Evolutionary conservation across 1,284 basidiomycete genomes (phyloP).

Genomic region (Papiliotrema terrestris): DNA sequence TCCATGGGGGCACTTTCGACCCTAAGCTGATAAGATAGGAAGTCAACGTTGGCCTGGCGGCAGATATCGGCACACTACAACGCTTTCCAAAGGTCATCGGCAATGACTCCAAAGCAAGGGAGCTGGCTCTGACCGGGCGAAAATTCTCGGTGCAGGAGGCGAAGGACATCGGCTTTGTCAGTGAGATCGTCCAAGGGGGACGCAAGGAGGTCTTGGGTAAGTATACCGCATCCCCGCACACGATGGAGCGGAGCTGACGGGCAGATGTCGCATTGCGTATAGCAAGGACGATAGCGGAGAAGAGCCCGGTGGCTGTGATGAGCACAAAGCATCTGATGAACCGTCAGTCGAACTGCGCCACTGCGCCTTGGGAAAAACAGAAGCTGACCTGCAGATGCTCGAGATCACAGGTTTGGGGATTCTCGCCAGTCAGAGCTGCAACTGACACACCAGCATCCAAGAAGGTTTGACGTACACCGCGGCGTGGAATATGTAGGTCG

Average conservation of each 20-base stretch:
- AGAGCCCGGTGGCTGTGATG: slow-evolving; percentile 76
- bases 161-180: slow-evolving; percentile 69
- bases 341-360: slow-evolving; percentile 19
- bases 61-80: slow-evolving; percentile 86
- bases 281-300: slow-evolving; percentile 65
- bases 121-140: slow-evolving; percentile 75
- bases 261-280: slow-evolving; percentile 62
- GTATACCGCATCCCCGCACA: slow-evolving; percentile 6
- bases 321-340: slow-evolving; percentile 74
- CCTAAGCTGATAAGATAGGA: slow-evolving; percentile 56
- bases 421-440: neutral
- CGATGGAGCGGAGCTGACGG: slow-evolving; percentile 15
- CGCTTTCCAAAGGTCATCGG: slow-evolving; percentile 76
- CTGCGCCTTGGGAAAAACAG: neutral
- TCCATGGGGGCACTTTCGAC: too few species aligned
- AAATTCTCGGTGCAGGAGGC: slow-evolving; percentile 71
- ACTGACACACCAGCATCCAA: slow-evolving; percentile 56
- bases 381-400: slow-evolving; percentile 53
- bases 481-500: slow-evolving; percentile 61
- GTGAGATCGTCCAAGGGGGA: slow-evolving; percentile 66
- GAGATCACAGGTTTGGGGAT: slow-evolving; percentile 65
- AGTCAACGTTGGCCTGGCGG: slow-evolving; percentile 83
- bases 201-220: slow-evolving; percentile 53
- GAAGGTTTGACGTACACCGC: slow-evolving; percentile 77
- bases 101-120: slow-evolving; percentile 72